phyloP scores from a whole-genome alignment of 1,284 basidiomycete species.

The Sutorius eximius region DNA sequence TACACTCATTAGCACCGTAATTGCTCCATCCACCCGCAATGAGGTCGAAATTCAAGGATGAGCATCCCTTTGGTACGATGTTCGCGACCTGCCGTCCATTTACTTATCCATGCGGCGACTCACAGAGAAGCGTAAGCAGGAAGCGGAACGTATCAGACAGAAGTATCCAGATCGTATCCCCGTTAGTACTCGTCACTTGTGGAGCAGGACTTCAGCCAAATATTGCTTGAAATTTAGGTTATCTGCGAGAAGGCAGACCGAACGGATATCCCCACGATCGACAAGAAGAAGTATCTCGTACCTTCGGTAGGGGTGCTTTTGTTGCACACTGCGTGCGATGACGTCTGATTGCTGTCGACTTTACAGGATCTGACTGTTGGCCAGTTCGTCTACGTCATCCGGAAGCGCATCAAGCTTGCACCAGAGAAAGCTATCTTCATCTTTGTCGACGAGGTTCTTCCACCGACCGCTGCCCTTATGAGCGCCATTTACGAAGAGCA shows the following conservation, averaged over 20 bases:
- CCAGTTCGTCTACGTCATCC: slow-evolving; percentile 99
- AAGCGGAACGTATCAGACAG: slow-evolving; percentile 95
- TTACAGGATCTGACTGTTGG: slow-evolving; percentile 93
- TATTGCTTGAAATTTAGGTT: slow-evolving; percentile 57
- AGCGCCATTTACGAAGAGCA: slow-evolving; percentile 99
- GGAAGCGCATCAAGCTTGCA: slow-evolving; percentile 99
- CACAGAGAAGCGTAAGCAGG: slow-evolving; percentile 96
- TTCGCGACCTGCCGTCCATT: slow-evolving; percentile 29
- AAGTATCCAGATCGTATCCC: slow-evolving; percentile 99
- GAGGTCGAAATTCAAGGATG: slow-evolving; percentile 99
- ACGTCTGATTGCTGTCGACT: slow-evolving; percentile 21
- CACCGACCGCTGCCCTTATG: slow-evolving; percentile 98
- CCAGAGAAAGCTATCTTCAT: slow-evolving; percentile 99
- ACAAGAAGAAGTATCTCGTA: slow-evolving; percentile 99
- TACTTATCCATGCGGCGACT: slow-evolving; percentile 19
- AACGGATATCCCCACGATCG: slow-evolving; percentile 98
- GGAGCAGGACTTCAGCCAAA: slow-evolving; percentile 12
- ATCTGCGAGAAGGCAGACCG: slow-evolving; percentile 99
- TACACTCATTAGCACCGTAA: slow-evolving; percentile 3
- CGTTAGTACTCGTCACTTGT: slow-evolving; percentile 51
- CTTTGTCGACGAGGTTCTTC: slow-evolving; percentile 97
- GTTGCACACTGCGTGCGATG: slow-evolving; percentile 7
- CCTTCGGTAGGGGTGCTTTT: slow-evolving; percentile 70
- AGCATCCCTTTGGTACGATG: slow-evolving; percentile 90
- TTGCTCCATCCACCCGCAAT: slow-evolving; percentile 42